These are phyloP conservation scores for Aspergillus spinulosporus DNA, from an alignment of 2,329 filamentous ascomycete species.

Conservation along the genomic window DNA sequence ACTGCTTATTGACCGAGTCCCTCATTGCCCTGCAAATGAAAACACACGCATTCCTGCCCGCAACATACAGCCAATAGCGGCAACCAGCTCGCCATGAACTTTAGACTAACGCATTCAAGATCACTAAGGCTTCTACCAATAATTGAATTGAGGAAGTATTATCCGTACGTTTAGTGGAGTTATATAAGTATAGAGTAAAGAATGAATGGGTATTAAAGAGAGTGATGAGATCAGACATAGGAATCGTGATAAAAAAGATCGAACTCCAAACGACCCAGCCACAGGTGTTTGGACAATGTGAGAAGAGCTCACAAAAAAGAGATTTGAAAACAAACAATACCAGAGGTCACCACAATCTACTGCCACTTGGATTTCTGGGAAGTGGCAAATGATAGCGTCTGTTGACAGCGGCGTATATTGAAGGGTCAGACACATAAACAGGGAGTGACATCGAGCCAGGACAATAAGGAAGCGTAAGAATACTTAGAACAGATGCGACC, in stretches of 20 bases:
- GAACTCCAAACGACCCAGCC: background rate
- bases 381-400: background rate
- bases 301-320: conserved; percentile 1
- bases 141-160: background rate
- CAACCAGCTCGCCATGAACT: background rate
- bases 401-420: background rate
- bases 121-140: background rate
- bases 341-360: background rate
- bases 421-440: background rate
- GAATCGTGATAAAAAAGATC: background rate
- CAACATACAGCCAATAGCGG: conserved; percentile 7
- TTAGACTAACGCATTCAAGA: background rate
- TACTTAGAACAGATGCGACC: background rate
- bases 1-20: background rate
- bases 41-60: conserved; percentile 14
- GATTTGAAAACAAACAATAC: background rate
- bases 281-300: background rate
- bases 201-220: conserved; percentile 3
- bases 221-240: background rate
- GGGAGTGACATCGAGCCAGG: background rate
- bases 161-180: background rate
- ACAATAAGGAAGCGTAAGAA: background rate
- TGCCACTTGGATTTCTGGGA: background rate
- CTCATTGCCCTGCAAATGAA: conserved; percentile 3
- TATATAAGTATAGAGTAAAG: background rate